These are phyloP conservation scores for Eimeria acervulina DNA, from an alignment of 169 alveolate genomes.

Conservation along the genomic window DNA sequence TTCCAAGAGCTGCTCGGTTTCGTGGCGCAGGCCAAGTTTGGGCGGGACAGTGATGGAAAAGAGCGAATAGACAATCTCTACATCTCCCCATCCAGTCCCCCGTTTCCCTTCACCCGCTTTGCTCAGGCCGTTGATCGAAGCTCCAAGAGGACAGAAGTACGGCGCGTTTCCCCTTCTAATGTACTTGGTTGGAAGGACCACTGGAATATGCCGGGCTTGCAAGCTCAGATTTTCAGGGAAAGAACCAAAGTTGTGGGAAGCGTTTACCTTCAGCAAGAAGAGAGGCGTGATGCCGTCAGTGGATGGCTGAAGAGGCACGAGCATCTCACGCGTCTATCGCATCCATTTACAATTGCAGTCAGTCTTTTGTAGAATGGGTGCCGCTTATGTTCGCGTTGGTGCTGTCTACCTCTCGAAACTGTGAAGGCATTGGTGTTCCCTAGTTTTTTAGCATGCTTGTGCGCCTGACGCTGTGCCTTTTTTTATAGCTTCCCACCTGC, in stretches of 20 bases:
- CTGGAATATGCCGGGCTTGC: background rate
- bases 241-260: background rate
- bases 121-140: background rate
- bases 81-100: background rate
- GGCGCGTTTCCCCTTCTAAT: background rate
- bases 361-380: background rate
- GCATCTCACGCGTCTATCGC: background rate
- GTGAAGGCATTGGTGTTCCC: background rate
- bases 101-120: background rate
- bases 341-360: background rate
- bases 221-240: background rate
- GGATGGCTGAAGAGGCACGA: background rate
- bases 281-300: background rate
- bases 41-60: background rate
- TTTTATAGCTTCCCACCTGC: background rate
- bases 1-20: background rate
- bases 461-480: too few species aligned
- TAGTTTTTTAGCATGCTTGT: background rate
- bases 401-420: background rate
- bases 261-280: background rate
- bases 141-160: background rate
- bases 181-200: background rate
- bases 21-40: background rate
- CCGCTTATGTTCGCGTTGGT: background rate
- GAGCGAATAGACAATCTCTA: background rate